phyloP scores from a whole-genome alignment of 768 basidiomycete species.

The Mycena amicta region DNA sequence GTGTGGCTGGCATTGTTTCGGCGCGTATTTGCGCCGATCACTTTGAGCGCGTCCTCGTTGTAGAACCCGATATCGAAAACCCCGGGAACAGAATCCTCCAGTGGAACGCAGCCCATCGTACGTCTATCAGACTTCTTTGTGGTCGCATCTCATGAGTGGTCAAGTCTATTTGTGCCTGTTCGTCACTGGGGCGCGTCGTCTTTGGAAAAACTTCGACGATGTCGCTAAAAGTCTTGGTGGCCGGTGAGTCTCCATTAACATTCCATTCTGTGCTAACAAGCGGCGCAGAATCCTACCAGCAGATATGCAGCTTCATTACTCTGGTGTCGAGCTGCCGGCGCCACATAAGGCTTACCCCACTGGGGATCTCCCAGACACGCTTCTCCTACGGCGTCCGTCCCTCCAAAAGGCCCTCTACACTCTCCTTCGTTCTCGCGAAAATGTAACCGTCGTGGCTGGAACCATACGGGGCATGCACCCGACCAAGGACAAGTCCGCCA shows the following conservation, averaged over 20 bases:
- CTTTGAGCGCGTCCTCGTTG: slow-evolving; percentile 29
- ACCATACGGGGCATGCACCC: slow-evolving; percentile 3
- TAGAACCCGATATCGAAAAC: slow-evolving; percentile 28
- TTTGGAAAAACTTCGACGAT: slow-evolving; percentile 28
- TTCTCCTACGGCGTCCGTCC: slow-evolving; percentile 19
- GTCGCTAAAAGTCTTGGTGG: slow-evolving; percentile 15
- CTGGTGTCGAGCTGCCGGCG: slow-evolving; percentile 10
- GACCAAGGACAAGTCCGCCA: neutral
- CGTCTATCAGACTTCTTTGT: neutral
- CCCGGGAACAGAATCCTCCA: slow-evolving; percentile 21
- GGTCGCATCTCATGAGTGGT: neutral
- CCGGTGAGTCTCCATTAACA: no score
- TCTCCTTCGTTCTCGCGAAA: slow-evolving; percentile 4
- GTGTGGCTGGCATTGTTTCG: slow-evolving; percentile 29
- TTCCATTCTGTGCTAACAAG: no score
- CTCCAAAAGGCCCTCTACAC: slow-evolving; percentile 23
- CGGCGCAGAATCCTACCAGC: slow-evolving; percentile 14
- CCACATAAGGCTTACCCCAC: slow-evolving; percentile 7
- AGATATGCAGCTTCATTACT: slow-evolving; percentile 18
- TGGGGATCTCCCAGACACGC: slow-evolving; percentile 14
- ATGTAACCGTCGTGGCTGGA: slow-evolving; percentile 5
- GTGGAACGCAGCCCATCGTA: slow-evolving; percentile 22
- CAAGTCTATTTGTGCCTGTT: slow-evolving; percentile 16
- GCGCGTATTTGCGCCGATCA: slow-evolving; percentile 31
- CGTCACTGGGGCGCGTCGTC: slow-evolving; percentile 17